Evolutionary conservation across 768 basidiomycete genomes (phyloP).

Genomic region (Russula sp.): DNA sequence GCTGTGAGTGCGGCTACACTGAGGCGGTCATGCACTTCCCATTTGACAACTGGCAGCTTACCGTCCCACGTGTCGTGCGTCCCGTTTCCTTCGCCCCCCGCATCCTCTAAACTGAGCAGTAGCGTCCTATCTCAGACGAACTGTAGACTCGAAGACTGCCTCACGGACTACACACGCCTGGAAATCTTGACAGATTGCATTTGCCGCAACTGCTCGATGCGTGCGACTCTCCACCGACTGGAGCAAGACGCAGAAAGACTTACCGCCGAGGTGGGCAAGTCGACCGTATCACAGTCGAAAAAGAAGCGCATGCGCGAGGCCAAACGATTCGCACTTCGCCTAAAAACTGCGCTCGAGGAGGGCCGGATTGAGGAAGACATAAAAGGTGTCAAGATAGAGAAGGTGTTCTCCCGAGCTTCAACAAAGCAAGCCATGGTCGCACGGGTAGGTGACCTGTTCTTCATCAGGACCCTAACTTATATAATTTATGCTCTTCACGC

Average conservation of each 20-base stretch:
- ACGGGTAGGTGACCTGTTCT: constrained; percentile 48
- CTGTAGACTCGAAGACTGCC: constrained; percentile 73
- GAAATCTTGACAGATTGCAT: constrained; percentile 88
- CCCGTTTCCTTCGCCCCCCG: constrained; percentile 37
- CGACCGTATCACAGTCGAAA: constrained; percentile 56
- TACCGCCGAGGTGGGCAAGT: constrained; percentile 26
- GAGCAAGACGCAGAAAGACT: constrained; percentile 54
- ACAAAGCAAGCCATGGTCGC: constrained; percentile 93
- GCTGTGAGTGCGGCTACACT: constrained; percentile 85
- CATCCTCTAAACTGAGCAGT: not conserved
- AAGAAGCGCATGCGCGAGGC: constrained; percentile 72
- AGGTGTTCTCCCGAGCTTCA: constrained; percentile 62
- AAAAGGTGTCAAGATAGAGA: constrained; percentile 73
- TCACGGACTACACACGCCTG: constrained; percentile 81
- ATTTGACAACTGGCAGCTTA: constrained; percentile 79
- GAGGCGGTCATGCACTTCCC: constrained; percentile 91
- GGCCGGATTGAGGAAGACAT: constrained; percentile 80
- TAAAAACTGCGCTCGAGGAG: constrained; percentile 59
- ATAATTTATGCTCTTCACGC: not conserved
- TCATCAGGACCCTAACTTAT: not conserved
- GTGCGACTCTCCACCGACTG: constrained; percentile 64
- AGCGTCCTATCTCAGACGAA: constrained; percentile 37
- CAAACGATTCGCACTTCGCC: constrained; percentile 50
- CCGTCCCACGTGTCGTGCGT: constrained; percentile 49
- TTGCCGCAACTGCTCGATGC: constrained; percentile 85